A percentile compares a stretch with the other conserved stretches of the same genome.
phyloP scores from a whole-genome alignment of 495 filamentous ascomycete species.

The Penicillium cosmopolitanum region DNA sequence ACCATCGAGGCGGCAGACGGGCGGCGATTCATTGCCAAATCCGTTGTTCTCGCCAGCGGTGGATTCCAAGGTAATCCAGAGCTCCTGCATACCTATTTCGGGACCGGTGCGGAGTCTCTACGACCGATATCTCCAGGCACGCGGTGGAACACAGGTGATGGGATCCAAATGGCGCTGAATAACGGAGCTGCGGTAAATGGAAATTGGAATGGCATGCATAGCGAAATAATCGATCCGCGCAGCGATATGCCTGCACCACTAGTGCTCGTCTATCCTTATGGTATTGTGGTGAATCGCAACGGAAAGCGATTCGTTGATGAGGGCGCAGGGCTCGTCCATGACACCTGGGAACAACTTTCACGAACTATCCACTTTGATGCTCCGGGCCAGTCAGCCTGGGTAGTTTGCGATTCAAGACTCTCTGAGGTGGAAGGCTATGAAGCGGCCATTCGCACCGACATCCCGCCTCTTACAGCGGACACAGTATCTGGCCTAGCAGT shows the following conservation, averaged over 20 bases:
- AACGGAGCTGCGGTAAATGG: constrained; percentile 9
- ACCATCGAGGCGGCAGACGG: constrained; percentile 4
- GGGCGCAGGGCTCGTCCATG: constrained; percentile 12
- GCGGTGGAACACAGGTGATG: constrained; percentile 8
- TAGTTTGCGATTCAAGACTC: constrained; percentile 9
- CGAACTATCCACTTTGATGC: constrained; percentile 12
- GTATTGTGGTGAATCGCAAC: constrained; percentile 8
- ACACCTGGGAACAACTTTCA: constrained; percentile 9
- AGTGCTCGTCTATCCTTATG: constrained; percentile 11
- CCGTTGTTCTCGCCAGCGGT: constrained; percentile 11
- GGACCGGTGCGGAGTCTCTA: constrained; percentile 8
- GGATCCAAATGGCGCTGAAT: constrained; percentile 12
- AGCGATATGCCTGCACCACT: constrained; percentile 9
- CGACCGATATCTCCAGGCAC: constrained; percentile 10
- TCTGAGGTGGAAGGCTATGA: constrained; percentile 11
- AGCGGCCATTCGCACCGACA: constrained; percentile 9
- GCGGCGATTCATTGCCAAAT: constrained; percentile 11
- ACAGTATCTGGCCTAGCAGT: constrained; percentile 10
- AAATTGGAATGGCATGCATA: constrained; percentile 12
- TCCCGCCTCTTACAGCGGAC: constrained; percentile 8
- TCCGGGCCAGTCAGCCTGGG: constrained; percentile 11
- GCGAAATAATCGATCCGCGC: constrained; percentile 12
- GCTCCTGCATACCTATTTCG: constrained; percentile 9
- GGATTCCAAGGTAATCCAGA: constrained; percentile 12
- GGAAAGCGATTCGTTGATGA: constrained; percentile 11